phyloP scores from a whole-genome alignment of 768 basidiomycete genomes.

The Leccinum rimulosum region DNA sequence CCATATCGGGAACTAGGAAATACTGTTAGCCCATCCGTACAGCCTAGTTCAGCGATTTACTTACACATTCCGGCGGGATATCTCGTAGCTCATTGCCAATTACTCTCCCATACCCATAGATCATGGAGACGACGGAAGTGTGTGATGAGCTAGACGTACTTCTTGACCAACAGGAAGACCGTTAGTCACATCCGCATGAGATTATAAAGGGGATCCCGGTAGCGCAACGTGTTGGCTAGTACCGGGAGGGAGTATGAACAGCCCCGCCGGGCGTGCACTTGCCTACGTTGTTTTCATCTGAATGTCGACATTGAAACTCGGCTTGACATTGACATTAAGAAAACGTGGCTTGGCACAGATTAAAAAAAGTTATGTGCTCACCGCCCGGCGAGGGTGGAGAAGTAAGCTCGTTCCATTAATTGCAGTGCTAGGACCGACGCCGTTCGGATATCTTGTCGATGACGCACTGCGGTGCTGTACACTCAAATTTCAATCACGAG shows the following conservation, averaged over 20 bases:
- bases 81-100: constrained; percentile 31
- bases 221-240: constrained; percentile 22
- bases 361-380: constrained; percentile 6
- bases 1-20: constrained; percentile 30
- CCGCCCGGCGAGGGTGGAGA: constrained; percentile 15
- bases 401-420: constrained; percentile 11
- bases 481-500: neutral
- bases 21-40: constrained; percentile 8
- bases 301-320: constrained; percentile 11
- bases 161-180: constrained; percentile 15
- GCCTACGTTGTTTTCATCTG: constrained; percentile 19
- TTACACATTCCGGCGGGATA: constrained; percentile 29
- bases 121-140: constrained; percentile 18
- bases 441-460: constrained; percentile 6
- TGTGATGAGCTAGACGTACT: constrained; percentile 18
- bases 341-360: constrained; percentile 26
- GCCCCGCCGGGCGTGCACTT: constrained; percentile 15
- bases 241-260: constrained; percentile 22
- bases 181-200: constrained; percentile 14
- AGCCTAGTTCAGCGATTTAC: constrained; percentile 7
- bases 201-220: constrained; percentile 26
- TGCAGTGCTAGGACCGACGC: constrained; percentile 4
- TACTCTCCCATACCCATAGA: constrained; percentile 28
- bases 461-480: constrained; percentile 16
- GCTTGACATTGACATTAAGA: constrained; percentile 22